Base-by-base conservation (phyloP, 495 filamentous ascomycete species). In the Achaetomiella virescens region DNA sequence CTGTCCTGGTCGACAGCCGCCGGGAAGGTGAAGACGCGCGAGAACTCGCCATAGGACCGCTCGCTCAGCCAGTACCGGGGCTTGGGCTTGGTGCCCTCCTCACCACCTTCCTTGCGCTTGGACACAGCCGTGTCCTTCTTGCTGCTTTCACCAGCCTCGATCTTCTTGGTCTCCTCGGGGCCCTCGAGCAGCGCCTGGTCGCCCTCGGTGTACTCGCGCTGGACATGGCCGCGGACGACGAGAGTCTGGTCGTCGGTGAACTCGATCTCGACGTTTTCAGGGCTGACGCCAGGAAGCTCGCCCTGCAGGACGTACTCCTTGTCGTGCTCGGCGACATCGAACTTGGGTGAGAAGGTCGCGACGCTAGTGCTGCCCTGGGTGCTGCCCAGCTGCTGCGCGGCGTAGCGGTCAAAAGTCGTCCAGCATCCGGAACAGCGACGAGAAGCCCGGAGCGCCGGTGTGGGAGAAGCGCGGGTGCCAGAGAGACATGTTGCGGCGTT, bases 271-370 rank as follows among this genome's bases (percentile, higher is more conserved):
- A 96, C 74, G 62, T 95, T 80, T 58, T 86, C 81, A 65, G 90
- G 87, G 42, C 88, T 79, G 42, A 92, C 78, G 41, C 92, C 92
- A 0, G 92, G 91, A 0, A 96, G 80, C 68, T 97, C 92, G 61
- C 91, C 91, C 61, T 95, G 85, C 3, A 97, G 84, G 54, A 87
- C 78, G 69, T 92, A 97, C 54, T 68, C 69, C 15, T 84, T 70
- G 15, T 79, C 75, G 3, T 76, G 67, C 73, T 96, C 90, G 57
- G 80, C 78, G 40, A 96, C 79, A 66, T 97, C 92, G 72, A 97
- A 96, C 60, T 82, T 65, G 58, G 68, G 66, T 7, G 49, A 37
- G 54, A 67, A 62, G 40, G 51, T 52, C 24, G 44, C 7, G 2
- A 61, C 12, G 9, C 18, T 41, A 22, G 18, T 47, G 44, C n/a